Evolutionary conservation across 495 filamentous ascomycete species (phyloP).

Genomic region (Filosporella fistucella): DNA sequence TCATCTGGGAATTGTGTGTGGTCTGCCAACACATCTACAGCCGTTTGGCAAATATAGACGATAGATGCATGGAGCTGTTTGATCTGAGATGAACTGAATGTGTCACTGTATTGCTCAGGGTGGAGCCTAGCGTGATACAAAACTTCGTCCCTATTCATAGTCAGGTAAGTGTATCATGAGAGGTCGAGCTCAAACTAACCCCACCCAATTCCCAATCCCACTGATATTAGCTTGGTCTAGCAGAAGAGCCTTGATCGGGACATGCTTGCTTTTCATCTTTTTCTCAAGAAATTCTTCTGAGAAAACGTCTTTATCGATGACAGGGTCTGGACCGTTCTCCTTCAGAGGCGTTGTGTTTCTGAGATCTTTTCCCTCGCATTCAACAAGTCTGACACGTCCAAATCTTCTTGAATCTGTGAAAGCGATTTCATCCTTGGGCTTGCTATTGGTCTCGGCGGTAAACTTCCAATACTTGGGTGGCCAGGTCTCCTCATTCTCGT

Average conservation of each 20-base stretch:
- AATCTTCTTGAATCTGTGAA: constrained; percentile 82
- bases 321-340: constrained; percentile 90
- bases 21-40: constrained; percentile 76
- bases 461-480: constrained; percentile 93
- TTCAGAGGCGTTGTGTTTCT: constrained; percentile 72
- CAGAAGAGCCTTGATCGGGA: constrained; percentile 82
- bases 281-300: constrained; percentile 64
- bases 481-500: constrained; percentile 60
- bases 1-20: constrained; percentile 78
- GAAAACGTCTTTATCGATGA: constrained; percentile 73
- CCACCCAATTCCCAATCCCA: constrained; percentile 96
- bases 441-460: constrained; percentile 55
- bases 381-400: constrained; percentile 71
- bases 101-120: constrained; percentile 87
- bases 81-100: constrained; percentile 68
- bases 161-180: background rate
- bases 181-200: too few species aligned
- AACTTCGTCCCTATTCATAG: constrained; percentile 65
- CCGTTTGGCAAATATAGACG: constrained; percentile 70
- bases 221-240: constrained; percentile 87
- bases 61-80: constrained; percentile 68
- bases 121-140: constrained; percentile 84
- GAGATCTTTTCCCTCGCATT: constrained; percentile 71
- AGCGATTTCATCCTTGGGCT: constrained; percentile 62
- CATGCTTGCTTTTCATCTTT: constrained; percentile 67